Evolutionary conservation across 768 basidiomycete species (phyloP), one percentile per base, ranked within the genome.

Genomic region (Russula olivacea): DNA sequence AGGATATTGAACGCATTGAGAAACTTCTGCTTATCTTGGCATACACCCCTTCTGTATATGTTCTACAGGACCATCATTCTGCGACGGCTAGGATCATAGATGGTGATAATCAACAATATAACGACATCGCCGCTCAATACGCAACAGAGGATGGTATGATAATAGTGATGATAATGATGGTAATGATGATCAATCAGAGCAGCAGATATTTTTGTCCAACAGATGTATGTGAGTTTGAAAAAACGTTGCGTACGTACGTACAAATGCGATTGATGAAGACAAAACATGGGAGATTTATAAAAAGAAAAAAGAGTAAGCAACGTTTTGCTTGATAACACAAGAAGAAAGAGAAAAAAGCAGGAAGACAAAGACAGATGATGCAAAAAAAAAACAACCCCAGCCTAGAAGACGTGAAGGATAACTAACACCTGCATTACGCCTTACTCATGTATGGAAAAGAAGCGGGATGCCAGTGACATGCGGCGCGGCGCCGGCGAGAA

Each of bases 401-500:
- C 52, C 32, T 21, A 5, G 36, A 52, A 23, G 15, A 36, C 52
- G 19, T 53, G 34, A 43, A 61, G 9, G 48, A 5, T 30, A 23
- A 7, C 23, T 5, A 23, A 45, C 48, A 7, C 5, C 52, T 64
- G 47, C 40, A 50, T 64, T 40, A 64, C 8, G 28, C 23, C 36
- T 45, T 60, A 25, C 38, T 54, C 48, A 11, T 56, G 21, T 55
- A 34, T 6, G 38, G 47, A 17, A 19, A 59, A 63, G 52, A 63
- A 63, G 57, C 58, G 62, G 21, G 57, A 63, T 48, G 0, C 11
- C 15, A 17, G 15, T 40, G 62, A 48, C 48, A 71, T 66, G 45
- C 80, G 78, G 40, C 78, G 81, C 47, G 80, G 72, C 23, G 76
- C 78, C 7, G 87, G 86, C 9, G 87, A 90, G 43, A 83, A 81